phyloP scores from a whole-genome alignment of 805 yeast species.

The Kuraishia hungarica region DNA sequence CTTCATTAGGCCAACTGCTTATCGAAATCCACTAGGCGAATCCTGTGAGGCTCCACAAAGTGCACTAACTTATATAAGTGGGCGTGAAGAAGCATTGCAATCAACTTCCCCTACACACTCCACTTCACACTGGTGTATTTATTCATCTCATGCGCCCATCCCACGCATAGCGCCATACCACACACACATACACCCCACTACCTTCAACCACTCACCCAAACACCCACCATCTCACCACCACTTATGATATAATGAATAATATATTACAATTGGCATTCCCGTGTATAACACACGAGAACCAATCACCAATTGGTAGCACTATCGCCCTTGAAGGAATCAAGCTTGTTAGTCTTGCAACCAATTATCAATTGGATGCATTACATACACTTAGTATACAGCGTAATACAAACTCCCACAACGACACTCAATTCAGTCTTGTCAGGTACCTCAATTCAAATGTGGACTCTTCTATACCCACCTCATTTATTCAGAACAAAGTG shows the following conservation, averaged over 20 bases:
- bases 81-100: too few relatives aligned
- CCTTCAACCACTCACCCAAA: too few relatives aligned
- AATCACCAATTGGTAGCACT: not conserved
- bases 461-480: not conserved
- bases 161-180: too few relatives aligned
- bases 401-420: not conserved
- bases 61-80: too few relatives aligned
- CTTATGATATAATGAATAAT: not conserved
- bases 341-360: not conserved
- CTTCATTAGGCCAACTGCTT: too few relatives aligned
- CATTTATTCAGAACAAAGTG: not conserved
- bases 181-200: too few relatives aligned
- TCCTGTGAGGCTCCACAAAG: too few relatives aligned
- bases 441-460: not conserved
- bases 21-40: too few relatives aligned
- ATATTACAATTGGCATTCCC: not conserved
- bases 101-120: too few relatives aligned
- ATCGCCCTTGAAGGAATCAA: not conserved
- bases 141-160: too few relatives aligned
- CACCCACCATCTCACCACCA: too few relatives aligned
- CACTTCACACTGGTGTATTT: too few relatives aligned
- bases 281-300: not conserved
- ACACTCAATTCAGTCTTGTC: not conserved
- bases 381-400: not conserved
- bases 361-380: not conserved